These are phyloP conservation scores for Fusarium sarcochroum DNA, from an alignment of 2,329 filamentous ascomycete species.

Conservation along the genomic window DNA sequence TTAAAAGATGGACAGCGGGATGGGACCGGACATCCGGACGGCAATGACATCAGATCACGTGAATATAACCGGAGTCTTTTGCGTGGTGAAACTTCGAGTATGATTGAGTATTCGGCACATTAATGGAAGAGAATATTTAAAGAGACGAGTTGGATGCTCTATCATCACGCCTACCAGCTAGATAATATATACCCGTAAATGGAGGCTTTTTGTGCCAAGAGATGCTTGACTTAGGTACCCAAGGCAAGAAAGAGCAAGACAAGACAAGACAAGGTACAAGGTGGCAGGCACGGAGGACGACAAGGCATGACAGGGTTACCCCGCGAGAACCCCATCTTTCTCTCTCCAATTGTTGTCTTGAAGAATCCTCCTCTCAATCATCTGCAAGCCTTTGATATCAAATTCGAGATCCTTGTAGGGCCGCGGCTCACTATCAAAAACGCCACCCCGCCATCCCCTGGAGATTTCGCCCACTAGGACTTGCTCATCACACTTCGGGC, in stretches of 20 bases:
- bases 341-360: conserved; percentile 18
- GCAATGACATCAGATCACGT: conserved; percentile 10
- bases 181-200: no score
- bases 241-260: no score
- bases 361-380: not conserved
- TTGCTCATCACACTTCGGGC: not conserved
- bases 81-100: no score
- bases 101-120: no score
- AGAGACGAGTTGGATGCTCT: no score
- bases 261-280: not conserved
- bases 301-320: conserved; percentile 37
- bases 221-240: conserved; percentile 4
- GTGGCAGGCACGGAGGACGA: not conserved
- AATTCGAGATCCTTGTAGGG: not conserved
- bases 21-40: not conserved
- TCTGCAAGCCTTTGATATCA: conserved; percentile 1
- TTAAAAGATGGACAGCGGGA: not conserved
- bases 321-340: conserved; percentile 31
- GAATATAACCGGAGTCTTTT: not conserved
- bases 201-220: not conserved
- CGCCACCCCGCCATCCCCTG: conserved; percentile 6
- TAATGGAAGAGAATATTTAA: no score
- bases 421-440: not conserved
- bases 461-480: conserved; percentile 2
- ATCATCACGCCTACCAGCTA: no score